A percentile compares a stretch with the other conserved stretches of the same genome.
Evolutionary conservation across 495 filamentous ascomycete genomes (phyloP).

Genomic region (Hypoxylon fragiforme): DNA sequence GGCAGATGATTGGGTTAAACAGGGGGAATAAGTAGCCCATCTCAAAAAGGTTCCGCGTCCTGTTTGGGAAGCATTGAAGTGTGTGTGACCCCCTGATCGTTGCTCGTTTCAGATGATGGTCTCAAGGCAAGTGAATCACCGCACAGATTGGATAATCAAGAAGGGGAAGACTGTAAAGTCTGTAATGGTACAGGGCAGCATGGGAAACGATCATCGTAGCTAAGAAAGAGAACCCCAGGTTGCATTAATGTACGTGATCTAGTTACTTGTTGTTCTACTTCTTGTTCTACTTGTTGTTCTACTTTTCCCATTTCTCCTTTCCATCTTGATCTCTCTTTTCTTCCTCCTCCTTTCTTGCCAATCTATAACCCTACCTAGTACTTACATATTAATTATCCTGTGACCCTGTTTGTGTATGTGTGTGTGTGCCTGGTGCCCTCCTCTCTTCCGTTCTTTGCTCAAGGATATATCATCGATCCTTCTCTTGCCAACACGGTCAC

Average conservation of each 20-base stretch:
- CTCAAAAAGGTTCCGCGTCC: no score
- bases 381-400: no score
- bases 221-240: constrained; percentile 24
- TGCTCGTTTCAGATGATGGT: constrained; percentile 36
- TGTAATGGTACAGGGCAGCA: neutral
- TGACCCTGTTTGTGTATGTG: no score
- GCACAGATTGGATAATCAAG: constrained; percentile 25
- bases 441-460: constrained; percentile 32
- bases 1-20: constrained; percentile 29
- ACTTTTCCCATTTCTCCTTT: constrained; percentile 22
- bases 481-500: constrained; percentile 21
- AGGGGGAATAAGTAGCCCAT: no score
- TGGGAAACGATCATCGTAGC: constrained; percentile 18
- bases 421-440: constrained; percentile 30
- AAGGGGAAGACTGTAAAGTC: no score
- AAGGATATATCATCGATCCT: constrained; percentile 12
- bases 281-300: constrained; percentile 19
- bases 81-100: constrained; percentile 27
- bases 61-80: constrained; percentile 6
- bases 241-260: constrained; percentile 8
- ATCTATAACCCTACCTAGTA: no score
- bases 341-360: no score
- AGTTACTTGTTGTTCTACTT: no score
- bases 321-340: constrained; percentile 17
- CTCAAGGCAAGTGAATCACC: constrained; percentile 26